Evolutionary conservation across 1,139 yeast species (phyloP).

Genomic region (Hemisphaericaspora xylofermentans): DNA sequence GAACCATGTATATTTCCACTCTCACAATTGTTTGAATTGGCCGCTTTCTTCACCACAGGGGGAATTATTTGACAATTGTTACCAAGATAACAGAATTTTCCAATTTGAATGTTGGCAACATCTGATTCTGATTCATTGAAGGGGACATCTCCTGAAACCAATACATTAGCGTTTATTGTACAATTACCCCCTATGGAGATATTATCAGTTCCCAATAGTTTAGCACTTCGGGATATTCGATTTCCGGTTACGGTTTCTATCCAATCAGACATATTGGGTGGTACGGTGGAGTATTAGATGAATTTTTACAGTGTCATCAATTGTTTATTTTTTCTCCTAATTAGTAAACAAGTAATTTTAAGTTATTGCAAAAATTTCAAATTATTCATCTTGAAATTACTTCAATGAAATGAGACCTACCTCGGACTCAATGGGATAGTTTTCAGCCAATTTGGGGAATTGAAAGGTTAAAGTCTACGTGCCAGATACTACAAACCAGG

Average conservation of each 20-base stretch:
- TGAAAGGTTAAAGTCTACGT: no score
- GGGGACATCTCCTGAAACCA: conserved; percentile 23
- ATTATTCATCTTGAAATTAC: no score
- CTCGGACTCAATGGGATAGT: no score
- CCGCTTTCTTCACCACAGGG: conserved; percentile 18
- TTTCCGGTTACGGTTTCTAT: conserved; percentile 55
- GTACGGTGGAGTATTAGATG: background rate
- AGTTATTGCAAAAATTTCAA: no score
- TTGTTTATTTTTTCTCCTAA: no score
- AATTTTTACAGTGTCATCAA: no score
- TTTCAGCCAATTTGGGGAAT: no score
- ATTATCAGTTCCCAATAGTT: conserved; percentile 23
- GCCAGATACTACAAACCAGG: no score
- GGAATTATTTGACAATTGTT: conserved; percentile 31
- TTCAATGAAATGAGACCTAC: no score
- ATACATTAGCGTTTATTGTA: conserved; percentile 28
- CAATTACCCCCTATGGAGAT: conserved; percentile 34
- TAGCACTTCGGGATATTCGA: conserved; percentile 52
- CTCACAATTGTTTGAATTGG: background rate
- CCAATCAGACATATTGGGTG: conserved; percentile 23
- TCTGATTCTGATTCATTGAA: background rate
- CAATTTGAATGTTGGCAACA: conserved; percentile 45
- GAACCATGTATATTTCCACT: conserved; percentile 22
- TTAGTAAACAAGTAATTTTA: no score
- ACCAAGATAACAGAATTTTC: conserved; percentile 49